Evolutionary conservation across 352 stramenopile genomes (phyloP).

Genomic region (Phytophthora rubi): DNA sequence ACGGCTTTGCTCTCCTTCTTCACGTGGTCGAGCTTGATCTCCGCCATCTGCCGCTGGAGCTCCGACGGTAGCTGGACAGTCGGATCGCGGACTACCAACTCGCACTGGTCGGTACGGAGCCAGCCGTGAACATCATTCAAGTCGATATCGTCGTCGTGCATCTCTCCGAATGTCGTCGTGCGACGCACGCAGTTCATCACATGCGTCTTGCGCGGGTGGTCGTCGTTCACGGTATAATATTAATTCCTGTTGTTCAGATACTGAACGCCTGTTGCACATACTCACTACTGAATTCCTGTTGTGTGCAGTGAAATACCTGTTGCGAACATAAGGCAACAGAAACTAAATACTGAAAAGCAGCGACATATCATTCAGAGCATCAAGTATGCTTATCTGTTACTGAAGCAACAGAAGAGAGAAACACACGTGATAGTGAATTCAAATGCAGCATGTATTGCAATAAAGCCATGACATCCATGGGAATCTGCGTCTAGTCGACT

Average conservation of each 20-base stretch:
- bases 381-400: not conserved
- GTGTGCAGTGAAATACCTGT: not conserved
- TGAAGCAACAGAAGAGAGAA: not conserved
- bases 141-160: not conserved
- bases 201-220: too few relatives aligned
- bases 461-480: not conserved
- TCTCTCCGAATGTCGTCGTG: constrained; percentile 1
- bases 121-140: constrained; percentile 1
- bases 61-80: constrained; percentile 1
- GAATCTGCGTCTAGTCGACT: not conserved
- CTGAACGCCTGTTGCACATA: constrained; percentile 10
- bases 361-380: not conserved
- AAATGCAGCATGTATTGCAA: not conserved
- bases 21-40: constrained; percentile 13
- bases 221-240: not conserved
- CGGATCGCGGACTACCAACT: constrained; percentile 3
- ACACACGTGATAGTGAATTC: not conserved
- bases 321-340: constrained; percentile 2
- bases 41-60: constrained; percentile 3
- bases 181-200: not conserved
- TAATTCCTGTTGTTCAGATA: constrained; percentile 16
- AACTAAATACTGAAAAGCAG: constrained; percentile 14
- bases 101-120: constrained; percentile 5
- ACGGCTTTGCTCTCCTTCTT: constrained; percentile 19
- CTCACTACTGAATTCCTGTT: constrained; percentile 18